Percentiles rank a stretch among this genome's conserved stretches.
phyloP scores from a whole-genome alignment of 1,284 basidiomycete genomes.

The Malassezia arunalokei region DNA sequence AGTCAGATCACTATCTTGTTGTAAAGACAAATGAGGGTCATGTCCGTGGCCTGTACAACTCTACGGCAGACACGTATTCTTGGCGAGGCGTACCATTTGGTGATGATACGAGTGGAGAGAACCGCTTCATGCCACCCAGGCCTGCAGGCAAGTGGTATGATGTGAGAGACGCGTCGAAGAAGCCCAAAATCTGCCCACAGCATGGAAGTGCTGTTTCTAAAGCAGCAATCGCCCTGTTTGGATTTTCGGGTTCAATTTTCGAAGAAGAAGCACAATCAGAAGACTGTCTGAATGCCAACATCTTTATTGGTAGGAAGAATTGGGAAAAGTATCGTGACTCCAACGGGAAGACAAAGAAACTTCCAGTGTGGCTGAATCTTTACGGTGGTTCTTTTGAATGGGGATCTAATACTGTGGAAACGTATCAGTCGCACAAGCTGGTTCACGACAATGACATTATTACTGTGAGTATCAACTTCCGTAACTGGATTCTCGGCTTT shows the following conservation, averaged over 20 bases:
- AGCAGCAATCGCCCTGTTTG: conserved; percentile 6
- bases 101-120: conserved; percentile 10
- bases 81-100: conserved; percentile 18
- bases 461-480: conserved; percentile 11
- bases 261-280: conserved; percentile 8
- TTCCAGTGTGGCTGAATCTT: conserved; percentile 13
- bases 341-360: not conserved
- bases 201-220: conserved; percentile 5
- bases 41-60: conserved; percentile 11
- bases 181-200: conserved; percentile 10
- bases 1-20: conserved; percentile 4
- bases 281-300: conserved; percentile 16
- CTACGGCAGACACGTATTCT: conserved; percentile 1
- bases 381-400: conserved; percentile 16
- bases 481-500: conserved; percentile 17
- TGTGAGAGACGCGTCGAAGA: conserved; percentile 12
- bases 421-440: conserved; percentile 7
- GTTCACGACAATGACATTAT: conserved; percentile 12
- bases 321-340: conserved; percentile 7
- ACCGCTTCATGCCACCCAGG: conserved; percentile 15
- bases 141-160: conserved; percentile 2
- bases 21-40: conserved; percentile 13
- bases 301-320: conserved; percentile 11
- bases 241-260: conserved; percentile 7
- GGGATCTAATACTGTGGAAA: conserved; percentile 6